phyloP scores from a whole-genome alignment of 352 stramenopile species.

The Pseudoperonospora humuli region DNA sequence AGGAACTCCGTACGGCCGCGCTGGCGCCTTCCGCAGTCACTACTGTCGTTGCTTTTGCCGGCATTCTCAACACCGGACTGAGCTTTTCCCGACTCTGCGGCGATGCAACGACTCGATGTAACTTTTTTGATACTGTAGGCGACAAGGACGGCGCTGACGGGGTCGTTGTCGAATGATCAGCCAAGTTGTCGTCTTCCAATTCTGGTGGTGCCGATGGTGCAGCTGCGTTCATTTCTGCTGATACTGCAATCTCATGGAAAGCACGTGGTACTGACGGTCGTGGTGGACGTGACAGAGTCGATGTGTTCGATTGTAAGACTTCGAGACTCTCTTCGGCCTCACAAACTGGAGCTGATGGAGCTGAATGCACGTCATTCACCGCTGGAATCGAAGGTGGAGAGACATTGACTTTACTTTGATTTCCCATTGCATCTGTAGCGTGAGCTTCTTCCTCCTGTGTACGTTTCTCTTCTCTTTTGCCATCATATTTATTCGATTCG shows the following conservation, averaged over 20 bases:
- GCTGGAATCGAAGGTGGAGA: background rate
- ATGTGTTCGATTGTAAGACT: too few species aligned
- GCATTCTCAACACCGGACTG: slow-evolving; percentile 12
- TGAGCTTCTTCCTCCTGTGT: background rate
- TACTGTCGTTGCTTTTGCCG: background rate
- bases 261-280: slow-evolving; percentile 17
- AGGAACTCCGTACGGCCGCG: slow-evolving; percentile 33
- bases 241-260: slow-evolving; percentile 24
- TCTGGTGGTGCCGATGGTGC: slow-evolving; percentile 26
- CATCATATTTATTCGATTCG: slow-evolving; percentile 7
- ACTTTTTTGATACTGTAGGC: slow-evolving; percentile 35
- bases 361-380: background rate
- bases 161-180: slow-evolving; percentile 8
- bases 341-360: slow-evolving; percentile 26
- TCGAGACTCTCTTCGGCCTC: slow-evolving; percentile 2
- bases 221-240: background rate
- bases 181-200: slow-evolving; percentile 16
- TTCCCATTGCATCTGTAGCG: background rate
- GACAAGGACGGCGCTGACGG: slow-evolving; percentile 38
- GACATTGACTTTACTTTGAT: too few species aligned
- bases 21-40: slow-evolving; percentile 23
- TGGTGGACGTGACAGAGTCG: background rate
- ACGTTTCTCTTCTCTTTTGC: background rate
- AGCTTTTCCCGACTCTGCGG: slow-evolving; percentile 15
- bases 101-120: slow-evolving; percentile 16